Evolutionary conservation across 805 yeast genomes (phyloP), one percentile per base, ranked within the genome.

Genomic region (Wickerhamiella domercqiae): DNA sequence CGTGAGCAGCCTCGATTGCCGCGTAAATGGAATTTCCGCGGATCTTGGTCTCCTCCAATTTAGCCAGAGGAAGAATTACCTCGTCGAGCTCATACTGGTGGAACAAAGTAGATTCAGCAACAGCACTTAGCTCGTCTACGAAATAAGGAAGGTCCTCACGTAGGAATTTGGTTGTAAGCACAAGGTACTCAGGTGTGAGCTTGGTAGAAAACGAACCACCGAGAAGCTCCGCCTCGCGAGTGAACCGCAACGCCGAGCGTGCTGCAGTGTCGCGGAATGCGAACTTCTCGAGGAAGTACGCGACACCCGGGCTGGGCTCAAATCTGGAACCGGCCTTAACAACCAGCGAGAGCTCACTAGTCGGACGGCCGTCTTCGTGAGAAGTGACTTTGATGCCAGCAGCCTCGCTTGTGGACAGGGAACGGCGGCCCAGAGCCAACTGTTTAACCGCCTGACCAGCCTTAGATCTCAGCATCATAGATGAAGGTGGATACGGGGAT

Each of bases 221-320:
- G 47, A 87, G 68, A 47, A 90, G 72, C 66, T 87, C 98, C 36
- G 86, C 66, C 66, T 90, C 98, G 64, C 98, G 80, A 55, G 84
- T 79, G 54, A 86, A 68, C 67, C 97, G 80, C 57, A 90, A 70
- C 18, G 90, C 94, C 15, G 95, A 78, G 61, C 83, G 82, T 51
- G 73, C 60, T 44, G 68, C 67, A 40, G 94, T 83, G 69, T 79
- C 77, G 57, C 56, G 53, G 68, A 78, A 90, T 52, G 77, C 78
- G 61, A 74, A 84, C 61, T 83, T 73, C 54, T 87, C 72, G 54
- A 86, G 69, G 47, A 84, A 63, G 61, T 87, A 96, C 32, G 96
- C 68, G 48, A 78, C 63, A 63, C 97, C 98, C 39, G 86, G 76
- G 45, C 70, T 62, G 29, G 60, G 45, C 39, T 73, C 65, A 51